A percentile compares a stretch with the other conserved stretches of the same genome.
Evolutionary conservation across 2,329 filamentous ascomycete genomes (phyloP).

Genomic region (Thermothelomyces thermophilus): DNA sequence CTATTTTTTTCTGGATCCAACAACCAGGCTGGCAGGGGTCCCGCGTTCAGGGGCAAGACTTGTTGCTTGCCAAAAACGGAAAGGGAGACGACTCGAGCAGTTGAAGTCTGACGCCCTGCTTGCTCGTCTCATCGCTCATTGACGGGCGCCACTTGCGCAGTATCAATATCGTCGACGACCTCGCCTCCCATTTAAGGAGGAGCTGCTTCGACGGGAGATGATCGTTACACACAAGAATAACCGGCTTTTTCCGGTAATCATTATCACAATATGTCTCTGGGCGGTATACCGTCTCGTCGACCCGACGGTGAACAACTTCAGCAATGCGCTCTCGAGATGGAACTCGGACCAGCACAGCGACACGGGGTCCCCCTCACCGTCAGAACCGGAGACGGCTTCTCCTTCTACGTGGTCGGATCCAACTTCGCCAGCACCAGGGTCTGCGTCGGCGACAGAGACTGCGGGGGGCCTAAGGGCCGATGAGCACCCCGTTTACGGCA

Average conservation of each 20-base stretch:
- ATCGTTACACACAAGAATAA: slow-evolving; percentile 15
- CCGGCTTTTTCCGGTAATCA: slow-evolving; percentile 9
- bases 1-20: too few species aligned
- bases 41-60: not conserved
- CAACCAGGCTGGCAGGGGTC: not conserved
- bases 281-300: slow-evolving; percentile 9
- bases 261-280: slow-evolving; percentile 11
- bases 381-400: not conserved
- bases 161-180: not conserved
- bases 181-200: not conserved
- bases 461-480: not conserved
- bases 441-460: not conserved
- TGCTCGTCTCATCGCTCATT: not conserved
- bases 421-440: not conserved
- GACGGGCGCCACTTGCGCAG: too few species aligned
- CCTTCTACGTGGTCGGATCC: not conserved
- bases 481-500: not conserved
- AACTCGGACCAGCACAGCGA: not conserved
- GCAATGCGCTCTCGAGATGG: not conserved
- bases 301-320: slow-evolving; percentile 5
- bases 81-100: not conserved
- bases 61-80: not conserved
- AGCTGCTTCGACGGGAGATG: not conserved
- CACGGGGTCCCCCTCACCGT: not conserved
- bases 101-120: not conserved